A percentile compares a stretch with the other conserved stretches of the same genome.
Conservation (phyloP, 2,329 filamentous ascomycete genomes). For the Penicillium hesseltinei region DNA sequence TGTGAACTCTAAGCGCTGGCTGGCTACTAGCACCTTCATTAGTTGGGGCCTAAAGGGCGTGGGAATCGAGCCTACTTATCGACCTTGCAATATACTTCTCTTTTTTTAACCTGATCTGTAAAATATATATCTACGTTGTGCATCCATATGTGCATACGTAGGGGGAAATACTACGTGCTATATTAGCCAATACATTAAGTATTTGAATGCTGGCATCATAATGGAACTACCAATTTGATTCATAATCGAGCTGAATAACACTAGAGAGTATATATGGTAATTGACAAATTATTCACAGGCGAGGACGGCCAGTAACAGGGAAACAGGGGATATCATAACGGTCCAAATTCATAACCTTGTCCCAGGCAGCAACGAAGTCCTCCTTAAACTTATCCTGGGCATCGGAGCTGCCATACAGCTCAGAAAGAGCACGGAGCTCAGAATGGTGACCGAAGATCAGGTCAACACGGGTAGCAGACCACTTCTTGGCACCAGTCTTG, state of each 20-base stretch:
- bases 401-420: constrained; percentile 66
- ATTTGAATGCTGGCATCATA: background rate
- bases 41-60: too few species aligned
- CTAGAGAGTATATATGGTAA: background rate
- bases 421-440: constrained; percentile 68
- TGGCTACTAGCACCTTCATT: too few species aligned
- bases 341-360: constrained; percentile 72
- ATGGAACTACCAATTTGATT: background rate
- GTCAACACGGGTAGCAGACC: constrained; percentile 67
- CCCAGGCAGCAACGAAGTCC: constrained; percentile 71
- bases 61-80: too few species aligned
- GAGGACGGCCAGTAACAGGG: constrained; percentile 17
- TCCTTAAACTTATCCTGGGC: constrained; percentile 63
- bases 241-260: background rate
- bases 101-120: too few species aligned
- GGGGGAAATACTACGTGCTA: too few species aligned
- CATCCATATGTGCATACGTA: too few species aligned
- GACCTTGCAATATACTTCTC: too few species aligned
- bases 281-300: constrained; percentile 13
- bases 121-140: too few species aligned
- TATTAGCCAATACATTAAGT: background rate
- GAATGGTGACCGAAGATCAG: constrained; percentile 72
- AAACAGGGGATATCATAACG: constrained; percentile 58
- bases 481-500: constrained; percentile 65
- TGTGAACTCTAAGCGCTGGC: too few species aligned